Evolutionary conservation across 441 rosid genomes (phyloP).

Genomic region (Euphorbia corollata): DNA sequence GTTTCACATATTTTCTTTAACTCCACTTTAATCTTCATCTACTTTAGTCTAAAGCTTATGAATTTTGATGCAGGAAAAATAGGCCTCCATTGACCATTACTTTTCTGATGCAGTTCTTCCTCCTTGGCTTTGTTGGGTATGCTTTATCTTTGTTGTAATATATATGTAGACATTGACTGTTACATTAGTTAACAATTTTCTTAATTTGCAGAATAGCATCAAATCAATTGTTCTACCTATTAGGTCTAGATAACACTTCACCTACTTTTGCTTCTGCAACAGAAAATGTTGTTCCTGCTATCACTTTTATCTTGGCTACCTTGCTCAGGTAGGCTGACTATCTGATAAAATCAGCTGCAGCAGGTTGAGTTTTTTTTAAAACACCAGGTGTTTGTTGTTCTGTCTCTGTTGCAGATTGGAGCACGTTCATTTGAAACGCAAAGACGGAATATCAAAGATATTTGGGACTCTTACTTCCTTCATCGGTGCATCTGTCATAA

Average conservation of each 20-base stretch:
- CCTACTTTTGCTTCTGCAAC: slow-evolving; percentile 81
- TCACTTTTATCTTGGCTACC: slow-evolving; percentile 71
- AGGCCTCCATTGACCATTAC: slow-evolving; percentile 46
- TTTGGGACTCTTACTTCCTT: slow-evolving; percentile 63
- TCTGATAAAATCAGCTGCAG: too few relatives aligned
- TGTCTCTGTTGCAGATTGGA: slow-evolving; percentile 47
- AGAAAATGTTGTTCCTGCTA: slow-evolving; percentile 80
- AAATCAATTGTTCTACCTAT: slow-evolving; percentile 68
- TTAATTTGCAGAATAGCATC: slow-evolving; percentile 41
- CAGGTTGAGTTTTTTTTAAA: background rate
- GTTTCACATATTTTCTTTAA: background rate
- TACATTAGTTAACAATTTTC: background rate
- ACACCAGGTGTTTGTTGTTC: slow-evolving; percentile 1
- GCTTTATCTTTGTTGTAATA: slow-evolving; percentile 13
- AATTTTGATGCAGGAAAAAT: slow-evolving; percentile 68
- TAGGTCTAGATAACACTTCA: slow-evolving; percentile 76
- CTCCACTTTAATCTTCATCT: background rate
- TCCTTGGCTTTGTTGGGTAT: slow-evolving; percentile 80
- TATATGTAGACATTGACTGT: background rate
- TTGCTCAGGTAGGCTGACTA: too few relatives aligned
- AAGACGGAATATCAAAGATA: slow-evolving; percentile 69
- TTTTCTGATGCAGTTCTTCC: slow-evolving; percentile 58
- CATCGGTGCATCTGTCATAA: slow-evolving; percentile 66
- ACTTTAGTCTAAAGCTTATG: too few relatives aligned
- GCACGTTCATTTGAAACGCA: slow-evolving; percentile 48